A percentile compares a stretch with the other conserved stretches of the same genome.
phyloP scores from a whole-genome alignment of 768 basidiomycete species.

The Tylopilus vinaceipallidus region DNA sequence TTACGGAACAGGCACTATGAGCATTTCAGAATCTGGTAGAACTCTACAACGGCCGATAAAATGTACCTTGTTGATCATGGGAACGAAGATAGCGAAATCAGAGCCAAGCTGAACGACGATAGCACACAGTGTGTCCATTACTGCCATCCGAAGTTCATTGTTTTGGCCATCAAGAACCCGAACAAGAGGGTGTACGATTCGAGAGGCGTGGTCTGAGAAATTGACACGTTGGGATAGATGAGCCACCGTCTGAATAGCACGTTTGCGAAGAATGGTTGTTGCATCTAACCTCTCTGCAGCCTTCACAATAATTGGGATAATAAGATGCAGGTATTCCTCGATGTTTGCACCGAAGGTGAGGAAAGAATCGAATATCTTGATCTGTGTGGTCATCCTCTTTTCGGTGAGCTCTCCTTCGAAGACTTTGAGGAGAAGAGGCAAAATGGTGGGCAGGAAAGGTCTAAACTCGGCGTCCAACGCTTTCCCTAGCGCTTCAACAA shows the following conservation, averaged over 20 bases:
- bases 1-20: slow-evolving; percentile 70
- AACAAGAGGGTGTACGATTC: slow-evolving; percentile 94
- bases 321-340: slow-evolving; percentile 96
- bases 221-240: slow-evolving; percentile 90
- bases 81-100: slow-evolving; percentile 97
- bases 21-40: neutral
- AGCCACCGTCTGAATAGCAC: slow-evolving; percentile 89
- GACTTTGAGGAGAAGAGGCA: slow-evolving; percentile 86
- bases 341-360: slow-evolving; percentile 94
- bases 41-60: neutral
- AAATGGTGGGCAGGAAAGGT: slow-evolving; percentile 86
- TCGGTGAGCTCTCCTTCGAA: slow-evolving; percentile 89
- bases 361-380: slow-evolving; percentile 93
- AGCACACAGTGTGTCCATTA: slow-evolving; percentile 92
- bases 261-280: slow-evolving; percentile 72
- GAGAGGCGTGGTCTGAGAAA: slow-evolving; percentile 95
- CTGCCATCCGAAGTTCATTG: slow-evolving; percentile 79
- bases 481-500: slow-evolving; percentile 90
- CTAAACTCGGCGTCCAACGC: slow-evolving; percentile 97
- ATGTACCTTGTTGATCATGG: slow-evolving; percentile 89
- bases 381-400: slow-evolving; percentile 72
- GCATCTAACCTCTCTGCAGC: slow-evolving; percentile 84
- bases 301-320: slow-evolving; percentile 91
- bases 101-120: slow-evolving; percentile 91
- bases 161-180: slow-evolving; percentile 73